phyloP scores from a whole-genome alignment of 495 filamentous ascomycete species.

The Baudoinia panamericana region DNA sequence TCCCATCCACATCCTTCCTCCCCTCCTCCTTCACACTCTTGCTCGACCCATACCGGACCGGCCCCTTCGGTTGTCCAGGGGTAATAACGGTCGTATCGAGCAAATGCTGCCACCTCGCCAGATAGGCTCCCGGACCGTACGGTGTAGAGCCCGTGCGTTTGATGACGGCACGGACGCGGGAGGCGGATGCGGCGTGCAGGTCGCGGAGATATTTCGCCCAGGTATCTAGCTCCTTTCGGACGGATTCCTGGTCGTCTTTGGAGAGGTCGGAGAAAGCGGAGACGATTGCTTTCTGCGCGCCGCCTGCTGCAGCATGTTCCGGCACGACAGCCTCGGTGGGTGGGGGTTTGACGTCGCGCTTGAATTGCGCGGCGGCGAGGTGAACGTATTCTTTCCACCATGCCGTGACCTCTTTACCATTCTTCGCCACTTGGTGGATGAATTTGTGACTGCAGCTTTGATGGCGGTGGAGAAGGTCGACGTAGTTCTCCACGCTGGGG shows the following conservation, averaged over 20 bases:
- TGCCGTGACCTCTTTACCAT: conserved; percentile 43
- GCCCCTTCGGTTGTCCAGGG: conserved; percentile 34
- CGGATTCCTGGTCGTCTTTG: conserved; percentile 21
- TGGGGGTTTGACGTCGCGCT: conserved; percentile 1
- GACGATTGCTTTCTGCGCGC: conserved; percentile 35
- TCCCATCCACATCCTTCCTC: conserved; percentile 36
- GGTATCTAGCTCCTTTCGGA: conserved; percentile 36
- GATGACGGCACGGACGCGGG: conserved; percentile 32
- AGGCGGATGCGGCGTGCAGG: conserved; percentile 36
- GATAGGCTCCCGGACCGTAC: conserved; percentile 48
- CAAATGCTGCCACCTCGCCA: conserved; percentile 49
- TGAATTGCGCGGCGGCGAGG: conserved; percentile 32
- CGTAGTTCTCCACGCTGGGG: conserved; percentile 50
- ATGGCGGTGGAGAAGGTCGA: conserved; percentile 42
- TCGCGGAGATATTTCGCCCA: conserved; percentile 41
- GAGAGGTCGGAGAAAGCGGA: conserved; percentile 36
- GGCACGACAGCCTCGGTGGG: conserved; percentile 13
- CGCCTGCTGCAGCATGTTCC: conserved; percentile 26
- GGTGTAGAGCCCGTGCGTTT: conserved; percentile 21
- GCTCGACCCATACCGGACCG: conserved; percentile 38
- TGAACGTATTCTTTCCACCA: conserved; percentile 38
- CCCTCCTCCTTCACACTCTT: conserved; percentile 37
- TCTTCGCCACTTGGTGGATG: conserved; percentile 47
- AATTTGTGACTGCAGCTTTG: conserved; percentile 43
- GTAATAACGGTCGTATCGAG: conserved; percentile 47